A percentile compares a stretch with the other conserved stretches of the same genome.
Conservation (phyloP, 345 rosid species). For the Reutealis trisperma region DNA sequence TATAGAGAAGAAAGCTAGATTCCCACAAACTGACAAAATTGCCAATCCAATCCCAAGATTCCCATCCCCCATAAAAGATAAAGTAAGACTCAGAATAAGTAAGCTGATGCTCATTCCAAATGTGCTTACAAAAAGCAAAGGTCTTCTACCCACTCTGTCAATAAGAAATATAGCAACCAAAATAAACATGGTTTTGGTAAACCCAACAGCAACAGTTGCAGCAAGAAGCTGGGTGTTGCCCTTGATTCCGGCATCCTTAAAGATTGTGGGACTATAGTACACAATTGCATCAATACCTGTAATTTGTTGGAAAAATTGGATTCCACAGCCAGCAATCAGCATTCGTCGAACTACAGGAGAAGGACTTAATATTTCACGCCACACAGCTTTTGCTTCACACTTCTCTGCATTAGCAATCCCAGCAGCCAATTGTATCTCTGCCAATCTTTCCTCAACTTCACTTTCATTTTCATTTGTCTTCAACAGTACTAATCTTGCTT, state of each 20-base stretch:
- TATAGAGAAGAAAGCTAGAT: constrained; percentile 36
- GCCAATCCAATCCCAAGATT: constrained; percentile 25
- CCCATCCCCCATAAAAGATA: constrained; percentile 10
- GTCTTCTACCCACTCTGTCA: constrained; percentile 29
- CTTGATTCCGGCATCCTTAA: constrained; percentile 28
- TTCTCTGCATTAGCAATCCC: constrained; percentile 24
- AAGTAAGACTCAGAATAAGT: constrained; percentile 14
- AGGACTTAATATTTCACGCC: constrained; percentile 25
- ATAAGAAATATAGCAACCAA: constrained; percentile 24
- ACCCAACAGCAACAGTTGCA: constrained; percentile 32
- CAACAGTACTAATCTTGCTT: constrained; percentile 21
- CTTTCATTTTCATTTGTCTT: constrained; percentile 23
- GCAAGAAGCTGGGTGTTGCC: constrained; percentile 24
- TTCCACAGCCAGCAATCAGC: constrained; percentile 30
- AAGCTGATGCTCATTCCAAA: constrained; percentile 28
- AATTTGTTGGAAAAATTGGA: constrained; percentile 31
- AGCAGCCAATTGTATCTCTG: constrained; percentile 31
- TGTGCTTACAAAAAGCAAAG: constrained; percentile 27
- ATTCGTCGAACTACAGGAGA: constrained; percentile 24
- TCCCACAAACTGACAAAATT: constrained; percentile 24
- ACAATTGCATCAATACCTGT: constrained; percentile 33
- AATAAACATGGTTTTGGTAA: constrained; percentile 27
- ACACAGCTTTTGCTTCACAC: constrained; percentile 34
- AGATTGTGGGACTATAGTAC: constrained; percentile 33
- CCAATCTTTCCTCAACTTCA: constrained; percentile 30